A percentile compares a stretch with the other conserved stretches of the same genome.
These are phyloP conservation scores for Colletotrichum sp. DNA, from an alignment of 2,329 filamentous ascomycete genomes.

Conservation along the genomic window DNA sequence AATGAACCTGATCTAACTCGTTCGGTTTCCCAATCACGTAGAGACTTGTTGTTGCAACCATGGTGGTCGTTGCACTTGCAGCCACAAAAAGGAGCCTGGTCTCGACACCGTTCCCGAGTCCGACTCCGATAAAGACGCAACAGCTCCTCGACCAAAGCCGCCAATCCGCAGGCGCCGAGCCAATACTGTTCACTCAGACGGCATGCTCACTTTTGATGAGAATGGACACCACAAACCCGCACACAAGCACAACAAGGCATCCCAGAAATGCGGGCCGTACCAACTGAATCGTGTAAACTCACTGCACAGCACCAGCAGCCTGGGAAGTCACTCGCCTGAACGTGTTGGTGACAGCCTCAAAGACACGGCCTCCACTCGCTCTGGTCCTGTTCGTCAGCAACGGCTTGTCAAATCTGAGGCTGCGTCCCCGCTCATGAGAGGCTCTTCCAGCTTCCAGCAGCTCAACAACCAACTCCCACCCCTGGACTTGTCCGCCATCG, in stretches of 20 bases:
- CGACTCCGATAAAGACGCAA: conserved; percentile 57
- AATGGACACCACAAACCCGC: conserved; percentile 69
- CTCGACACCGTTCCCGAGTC: conserved; percentile 70
- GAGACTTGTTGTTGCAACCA: conserved; percentile 75
- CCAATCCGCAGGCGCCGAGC: conserved; percentile 58
- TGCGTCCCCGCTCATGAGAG: conserved; percentile 61
- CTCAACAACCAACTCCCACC: conserved; percentile 60
- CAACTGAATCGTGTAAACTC: conserved; percentile 64
- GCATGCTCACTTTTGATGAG: conserved; percentile 63
- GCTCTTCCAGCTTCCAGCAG: conserved; percentile 53
- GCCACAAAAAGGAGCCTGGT: conserved; percentile 63
- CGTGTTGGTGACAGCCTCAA: conserved; percentile 44
- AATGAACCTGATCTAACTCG: conserved; percentile 11
- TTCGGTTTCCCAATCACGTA: conserved; percentile 30
- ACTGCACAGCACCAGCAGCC: conserved; percentile 56
- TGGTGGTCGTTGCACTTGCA: conserved; percentile 69
- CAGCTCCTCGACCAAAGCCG: conserved; percentile 42
- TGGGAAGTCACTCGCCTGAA: conserved; percentile 52
- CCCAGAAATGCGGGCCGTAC: conserved; percentile 68
- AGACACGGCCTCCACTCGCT: conserved; percentile 37
- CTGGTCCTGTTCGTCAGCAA: conserved; percentile 47
- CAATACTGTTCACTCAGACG: conserved; percentile 67
- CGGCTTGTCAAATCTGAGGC: conserved; percentile 66
- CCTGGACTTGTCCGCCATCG: conserved; percentile 62
- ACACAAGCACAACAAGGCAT: conserved; percentile 64